A percentile compares a stretch with the other conserved stretches of the same genome.
Evolutionary conservation across 768 basidiomycete species (phyloP).

Genomic region (Russula lepida): DNA sequence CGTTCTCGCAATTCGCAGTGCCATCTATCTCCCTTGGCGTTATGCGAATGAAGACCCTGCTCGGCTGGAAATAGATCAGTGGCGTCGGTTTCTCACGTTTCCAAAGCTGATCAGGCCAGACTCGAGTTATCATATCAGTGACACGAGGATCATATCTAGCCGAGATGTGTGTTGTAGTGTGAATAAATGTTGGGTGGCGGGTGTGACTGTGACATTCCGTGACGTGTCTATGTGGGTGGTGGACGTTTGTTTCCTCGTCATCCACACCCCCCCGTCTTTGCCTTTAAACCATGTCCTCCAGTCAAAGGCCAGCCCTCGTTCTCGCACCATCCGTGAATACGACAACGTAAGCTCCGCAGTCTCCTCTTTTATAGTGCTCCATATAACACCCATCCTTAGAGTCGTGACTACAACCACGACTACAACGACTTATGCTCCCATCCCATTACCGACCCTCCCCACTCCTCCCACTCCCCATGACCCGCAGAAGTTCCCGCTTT

Average conservation of each 20-base stretch:
- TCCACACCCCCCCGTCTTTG: slow-evolving; percentile 14
- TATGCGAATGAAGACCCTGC: background rate
- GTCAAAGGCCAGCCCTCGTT: slow-evolving; percentile 56
- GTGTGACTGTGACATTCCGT: slow-evolving; percentile 3
- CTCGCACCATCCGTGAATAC: slow-evolving; percentile 80
- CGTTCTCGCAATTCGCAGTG: background rate
- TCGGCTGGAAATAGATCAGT: background rate
- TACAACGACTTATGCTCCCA: slow-evolving; percentile 85
- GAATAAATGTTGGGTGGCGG: background rate
- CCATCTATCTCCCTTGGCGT: background rate
- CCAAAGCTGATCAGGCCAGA: background rate
- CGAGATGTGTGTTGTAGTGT: background rate
- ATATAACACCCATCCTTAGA: slow-evolving; percentile 32
- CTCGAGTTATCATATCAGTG: too few species aligned
- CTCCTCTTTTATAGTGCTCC: background rate
- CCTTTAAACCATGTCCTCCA: slow-evolving; percentile 46
- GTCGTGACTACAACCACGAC: slow-evolving; percentile 90
- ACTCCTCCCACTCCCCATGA: slow-evolving; percentile 65
- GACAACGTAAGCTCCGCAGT: slow-evolving; percentile 53
- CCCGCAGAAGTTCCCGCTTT: slow-evolving; percentile 69
- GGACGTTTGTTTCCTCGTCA: slow-evolving; percentile 23
- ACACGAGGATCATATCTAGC: background rate
- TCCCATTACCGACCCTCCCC: slow-evolving; percentile 67
- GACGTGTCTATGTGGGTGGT: background rate
- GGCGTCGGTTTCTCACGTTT: background rate